Evolutionary conservation across 805 yeast genomes (phyloP).

Genomic region (Yarrowia sp.): DNA sequence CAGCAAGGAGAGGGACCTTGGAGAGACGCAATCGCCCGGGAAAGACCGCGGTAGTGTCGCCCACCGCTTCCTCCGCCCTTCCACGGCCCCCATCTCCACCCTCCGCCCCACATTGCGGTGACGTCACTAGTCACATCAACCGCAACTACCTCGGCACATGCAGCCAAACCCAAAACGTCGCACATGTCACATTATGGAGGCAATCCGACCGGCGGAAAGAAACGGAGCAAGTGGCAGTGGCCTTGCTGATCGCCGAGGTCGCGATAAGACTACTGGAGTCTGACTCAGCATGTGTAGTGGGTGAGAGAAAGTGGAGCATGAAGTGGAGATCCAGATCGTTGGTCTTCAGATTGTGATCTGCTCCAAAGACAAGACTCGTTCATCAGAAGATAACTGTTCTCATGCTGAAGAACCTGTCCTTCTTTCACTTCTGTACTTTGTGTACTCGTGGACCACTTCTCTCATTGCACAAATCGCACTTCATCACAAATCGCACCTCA

Average conservation of each 20-base stretch:
- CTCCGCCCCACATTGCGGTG: neutral
- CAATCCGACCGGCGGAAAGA: conserved; percentile 7
- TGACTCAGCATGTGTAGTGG: neutral
- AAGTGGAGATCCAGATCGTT: no score
- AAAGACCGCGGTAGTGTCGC: neutral
- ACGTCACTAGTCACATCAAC: neutral
- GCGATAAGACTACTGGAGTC: neutral
- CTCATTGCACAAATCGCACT: no score
- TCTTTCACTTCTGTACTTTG: no score
- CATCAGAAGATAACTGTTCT: no score
- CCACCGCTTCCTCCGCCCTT: neutral
- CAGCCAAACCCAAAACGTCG: neutral
- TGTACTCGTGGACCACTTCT: no score
- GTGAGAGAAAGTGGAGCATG: no score
- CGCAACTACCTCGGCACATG: conserved; percentile 23
- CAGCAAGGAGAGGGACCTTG: neutral
- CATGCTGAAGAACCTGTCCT: no score
- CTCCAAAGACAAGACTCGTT: no score
- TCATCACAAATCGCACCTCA: no score
- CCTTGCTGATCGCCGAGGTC: conserved; percentile 1
- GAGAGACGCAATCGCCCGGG: no score
- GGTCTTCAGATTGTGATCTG: no score
- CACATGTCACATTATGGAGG: conserved; percentile 23
- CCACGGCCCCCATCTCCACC: neutral
- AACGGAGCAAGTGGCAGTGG: conserved; percentile 12